Percentiles rank a stretch among this genome's conserved stretches.
Conservation (phyloP, 179 eudicot genomes). For the Beta corolliflora region DNA sequence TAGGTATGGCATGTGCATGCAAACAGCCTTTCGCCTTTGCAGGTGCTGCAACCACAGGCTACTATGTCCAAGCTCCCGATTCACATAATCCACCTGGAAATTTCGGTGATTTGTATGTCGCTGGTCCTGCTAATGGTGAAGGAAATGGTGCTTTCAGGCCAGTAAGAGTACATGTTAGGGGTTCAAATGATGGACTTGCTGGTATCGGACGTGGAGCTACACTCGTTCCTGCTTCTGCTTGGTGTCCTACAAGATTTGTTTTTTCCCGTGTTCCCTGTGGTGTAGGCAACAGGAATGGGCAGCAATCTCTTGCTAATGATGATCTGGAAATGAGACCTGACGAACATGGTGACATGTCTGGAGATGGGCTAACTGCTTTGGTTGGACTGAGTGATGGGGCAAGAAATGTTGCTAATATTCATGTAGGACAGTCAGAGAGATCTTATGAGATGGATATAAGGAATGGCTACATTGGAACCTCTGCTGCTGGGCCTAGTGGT, state of each 20-base stretch:
- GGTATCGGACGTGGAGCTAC: slow-evolving; percentile 94
- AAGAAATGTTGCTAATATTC: slow-evolving; percentile 41
- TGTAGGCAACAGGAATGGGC: slow-evolving; percentile 77
- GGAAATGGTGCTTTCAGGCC: slow-evolving; percentile 80
- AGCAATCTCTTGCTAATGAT: slow-evolving; percentile 85
- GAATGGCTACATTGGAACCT: slow-evolving; percentile 50
- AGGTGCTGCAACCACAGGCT: slow-evolving; percentile 57
- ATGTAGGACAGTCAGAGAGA: slow-evolving; percentile 56
- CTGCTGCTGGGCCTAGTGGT: slow-evolving; percentile 65
- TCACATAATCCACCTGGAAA: slow-evolving; percentile 53
- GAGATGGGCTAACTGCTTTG: slow-evolving; percentile 95
- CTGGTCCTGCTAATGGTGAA: slow-evolving; percentile 75
- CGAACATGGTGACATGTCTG: slow-evolving; percentile 66
- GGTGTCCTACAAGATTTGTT: slow-evolving; percentile 95
- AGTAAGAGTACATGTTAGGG: slow-evolving; percentile 90
- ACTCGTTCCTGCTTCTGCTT: slow-evolving; percentile 68
- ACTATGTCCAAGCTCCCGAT: slow-evolving; percentile 79
- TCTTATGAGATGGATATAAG: slow-evolving; percentile 53
- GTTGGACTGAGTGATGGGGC: slow-evolving; percentile 95
- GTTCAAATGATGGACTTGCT: slow-evolving; percentile 92
- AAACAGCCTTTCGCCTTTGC: slow-evolving; percentile 74
- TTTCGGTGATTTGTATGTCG: slow-evolving; percentile 60
- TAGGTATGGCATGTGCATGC: slow-evolving; percentile 80
- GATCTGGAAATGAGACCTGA: slow-evolving; percentile 79
- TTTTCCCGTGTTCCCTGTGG: slow-evolving; percentile 91